Evolutionary conservation across 2,329 filamentous ascomycete genomes (phyloP), one percentile per base, ranked within the genome.

Genomic region (Cryphonectria radicalis): DNA sequence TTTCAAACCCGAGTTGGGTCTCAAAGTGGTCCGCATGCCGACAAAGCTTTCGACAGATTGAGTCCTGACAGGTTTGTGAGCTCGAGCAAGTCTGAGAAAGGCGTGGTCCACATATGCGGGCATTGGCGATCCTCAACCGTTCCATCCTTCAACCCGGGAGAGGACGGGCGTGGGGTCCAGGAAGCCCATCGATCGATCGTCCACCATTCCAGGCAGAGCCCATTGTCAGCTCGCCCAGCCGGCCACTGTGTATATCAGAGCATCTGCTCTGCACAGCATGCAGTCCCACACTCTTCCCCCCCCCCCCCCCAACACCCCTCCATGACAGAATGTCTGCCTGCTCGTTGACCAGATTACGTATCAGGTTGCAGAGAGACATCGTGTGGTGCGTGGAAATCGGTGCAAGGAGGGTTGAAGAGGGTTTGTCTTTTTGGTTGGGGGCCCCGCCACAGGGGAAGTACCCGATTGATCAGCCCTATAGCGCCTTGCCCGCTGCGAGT

Each of bases 381-480:
- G 32, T 32, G n/a, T 55, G 50, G 19, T 46, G 19, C 17, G 43
- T 11, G 22, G n/a, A 10, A 25, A 19, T n/a, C n/a, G 10, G 25
- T 25, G 4, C 50, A 57, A 32, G 55, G n/a, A 57, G 25, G 13
- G 25, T 17, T 35, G 55, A 35, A 13, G 55, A 59, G 13, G 28
- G n/a, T 17, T 32, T 57, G 53, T 28, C 11, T 11, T 32, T 32
- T 10, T 62, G 59, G 5, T 22, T 46, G 17, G n/a, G 37, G 19
- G 13, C 40, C 62, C 37, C n/a, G 62, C 37, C 40, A 25, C 32
- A 59, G 65, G 65, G 35, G 28, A 57, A 25, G 22, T 25, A 57
- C 53, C 65, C 65, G 65, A 67, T 67, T 67, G 65, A 42, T 32
- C 65, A 67, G 65, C 65, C 65, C 63, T 66, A 66, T 43, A 25